A percentile compares a stretch with the other conserved stretches of the same genome.
Conservation (phyloP, 345 rosid genomes). For the Populus simonii region DNA sequence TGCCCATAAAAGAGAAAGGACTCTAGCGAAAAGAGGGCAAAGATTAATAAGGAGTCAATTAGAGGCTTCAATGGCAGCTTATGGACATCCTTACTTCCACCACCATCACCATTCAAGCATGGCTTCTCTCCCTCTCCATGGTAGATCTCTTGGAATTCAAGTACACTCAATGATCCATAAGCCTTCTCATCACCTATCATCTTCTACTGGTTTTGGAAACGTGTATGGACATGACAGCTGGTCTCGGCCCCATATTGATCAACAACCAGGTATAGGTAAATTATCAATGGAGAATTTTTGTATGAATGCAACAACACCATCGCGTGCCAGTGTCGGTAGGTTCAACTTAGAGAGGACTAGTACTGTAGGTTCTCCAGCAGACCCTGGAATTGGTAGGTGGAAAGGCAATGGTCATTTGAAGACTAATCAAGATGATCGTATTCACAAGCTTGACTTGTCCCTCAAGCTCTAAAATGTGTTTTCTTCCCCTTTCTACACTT, state of each 20-base stretch:
- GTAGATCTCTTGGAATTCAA: conserved; percentile 60
- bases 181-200: conserved; percentile 28
- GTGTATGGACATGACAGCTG: conserved; percentile 37
- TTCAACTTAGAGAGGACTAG: conserved; percentile 34
- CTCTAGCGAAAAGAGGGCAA: conserved; percentile 40
- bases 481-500: background rate
- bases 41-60: conserved; percentile 32
- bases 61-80: conserved; percentile 28
- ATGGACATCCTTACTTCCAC: conserved; percentile 48
- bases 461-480: conserved; percentile 51
- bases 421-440: conserved; percentile 41
- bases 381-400: conserved; percentile 28
- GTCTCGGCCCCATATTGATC: conserved; percentile 46
- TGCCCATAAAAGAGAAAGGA: conserved; percentile 28
- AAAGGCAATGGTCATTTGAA: conserved; percentile 21
- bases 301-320: conserved; percentile 13
- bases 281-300: conserved; percentile 34
- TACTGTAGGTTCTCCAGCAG: conserved; percentile 23
- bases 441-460: conserved; percentile 62
- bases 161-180: conserved; percentile 62
- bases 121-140: conserved; percentile 51
- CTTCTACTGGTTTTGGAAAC: conserved; percentile 32
- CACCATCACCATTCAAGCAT: conserved; percentile 36
- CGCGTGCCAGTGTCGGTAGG: conserved; percentile 35
- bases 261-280: conserved; percentile 56